A percentile compares a stretch with the other conserved stretches of the same genome.
Evolutionary conservation across 345 rosid genomes (phyloP).

Genomic region (Cochlearia excelsa): DNA sequence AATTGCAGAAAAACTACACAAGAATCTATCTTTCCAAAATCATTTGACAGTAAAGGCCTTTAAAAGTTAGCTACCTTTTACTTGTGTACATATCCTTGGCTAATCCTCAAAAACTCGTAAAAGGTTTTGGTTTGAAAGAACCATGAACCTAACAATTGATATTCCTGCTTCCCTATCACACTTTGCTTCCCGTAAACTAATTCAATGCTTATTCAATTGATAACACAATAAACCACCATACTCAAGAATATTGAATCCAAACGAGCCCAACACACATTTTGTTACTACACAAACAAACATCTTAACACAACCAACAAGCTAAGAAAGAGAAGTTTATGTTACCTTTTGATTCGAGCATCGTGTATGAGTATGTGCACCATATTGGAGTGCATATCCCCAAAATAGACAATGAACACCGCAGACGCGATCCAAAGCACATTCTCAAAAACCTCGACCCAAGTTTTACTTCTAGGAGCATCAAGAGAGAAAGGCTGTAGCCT

Average conservation of each 20-base stretch:
- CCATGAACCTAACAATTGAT: neutral
- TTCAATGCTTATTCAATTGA: neutral
- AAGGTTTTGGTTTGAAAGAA: neutral
- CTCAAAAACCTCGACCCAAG: slow-evolving; percentile 73
- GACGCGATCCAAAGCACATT: slow-evolving; percentile 83
- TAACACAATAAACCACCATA: neutral
- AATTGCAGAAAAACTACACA: neutral
- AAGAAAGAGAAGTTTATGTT: neutral
- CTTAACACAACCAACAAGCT: neutral
- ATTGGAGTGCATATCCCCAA: slow-evolving; percentile 75
- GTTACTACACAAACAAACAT: neutral
- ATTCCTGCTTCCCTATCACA: slow-evolving; percentile 2
- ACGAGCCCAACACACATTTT: neutral
- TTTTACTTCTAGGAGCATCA: slow-evolving; percentile 40
- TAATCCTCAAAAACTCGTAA: slow-evolving; percentile 1
- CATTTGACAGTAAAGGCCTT: slow-evolving; percentile 1
- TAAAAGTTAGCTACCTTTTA: neutral
- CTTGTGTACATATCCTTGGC: neutral
- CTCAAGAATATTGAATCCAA: neutral
- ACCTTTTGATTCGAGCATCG: slow-evolving; percentile 87
- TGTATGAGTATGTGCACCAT: slow-evolving; percentile 63
- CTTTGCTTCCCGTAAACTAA: neutral
- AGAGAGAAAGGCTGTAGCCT: slow-evolving; percentile 52
- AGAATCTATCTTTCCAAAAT: neutral
- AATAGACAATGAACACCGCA: slow-evolving; percentile 68